Evolutionary conservation across 2,329 filamentous ascomycete genomes (phyloP).

Genomic region (Fusarium virguliforme): DNA sequence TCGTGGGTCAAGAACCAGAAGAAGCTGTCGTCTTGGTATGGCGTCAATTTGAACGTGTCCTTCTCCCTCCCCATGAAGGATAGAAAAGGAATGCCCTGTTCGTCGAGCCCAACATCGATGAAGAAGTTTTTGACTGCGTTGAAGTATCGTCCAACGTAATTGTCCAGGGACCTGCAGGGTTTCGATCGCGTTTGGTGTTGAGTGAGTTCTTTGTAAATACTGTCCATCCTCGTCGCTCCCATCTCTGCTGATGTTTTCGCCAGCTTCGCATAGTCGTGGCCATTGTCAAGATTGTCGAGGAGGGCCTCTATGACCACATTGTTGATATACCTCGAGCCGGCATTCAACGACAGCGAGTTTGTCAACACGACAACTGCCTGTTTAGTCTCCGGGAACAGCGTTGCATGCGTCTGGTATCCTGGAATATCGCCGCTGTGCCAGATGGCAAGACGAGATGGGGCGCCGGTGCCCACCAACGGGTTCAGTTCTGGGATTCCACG

Average conservation of each 20-base stretch:
- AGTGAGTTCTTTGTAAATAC: background rate
- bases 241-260: background rate
- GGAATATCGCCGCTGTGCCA: background rate
- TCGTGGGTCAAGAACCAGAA: background rate
- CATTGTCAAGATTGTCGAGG: background rate
- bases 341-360: background rate
- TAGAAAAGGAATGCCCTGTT: background rate
- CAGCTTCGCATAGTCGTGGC: background rate
- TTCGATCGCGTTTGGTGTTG: background rate
- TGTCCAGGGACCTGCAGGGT: background rate
- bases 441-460: background rate
- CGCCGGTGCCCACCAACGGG: background rate
- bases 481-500: background rate
- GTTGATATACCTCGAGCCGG: background rate
- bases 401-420: background rate
- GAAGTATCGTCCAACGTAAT: background rate
- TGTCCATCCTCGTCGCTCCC: background rate
- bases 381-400: background rate
- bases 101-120: background rate
- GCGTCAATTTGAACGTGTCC: background rate
- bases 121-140: background rate
- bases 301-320: background rate
- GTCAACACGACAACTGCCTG: background rate
- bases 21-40: background rate
- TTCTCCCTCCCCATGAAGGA: background rate